These are phyloP conservation scores for Cladorrhinum sp. DNA, from an alignment of 2,329 filamentous ascomycete species.

Conservation along the genomic window DNA sequence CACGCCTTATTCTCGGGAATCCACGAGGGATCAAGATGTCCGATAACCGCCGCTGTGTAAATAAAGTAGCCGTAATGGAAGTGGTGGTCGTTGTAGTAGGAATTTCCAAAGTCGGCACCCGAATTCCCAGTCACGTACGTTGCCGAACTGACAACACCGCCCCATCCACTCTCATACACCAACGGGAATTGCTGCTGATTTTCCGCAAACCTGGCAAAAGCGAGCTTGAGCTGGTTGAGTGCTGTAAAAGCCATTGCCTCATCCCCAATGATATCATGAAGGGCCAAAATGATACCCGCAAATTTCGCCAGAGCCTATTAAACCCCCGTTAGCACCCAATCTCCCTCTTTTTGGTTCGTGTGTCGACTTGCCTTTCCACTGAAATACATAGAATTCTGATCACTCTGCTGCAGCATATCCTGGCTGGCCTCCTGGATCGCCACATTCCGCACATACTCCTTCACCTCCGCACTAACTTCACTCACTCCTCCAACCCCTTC, in stretches of 20 bases:
- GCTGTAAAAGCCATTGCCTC: slow-evolving; percentile 53
- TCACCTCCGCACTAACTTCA: slow-evolving; percentile 50
- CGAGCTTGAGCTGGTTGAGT: slow-evolving; percentile 59
- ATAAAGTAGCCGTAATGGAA: slow-evolving; percentile 88
- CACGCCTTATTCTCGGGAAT: slow-evolving; percentile 68
- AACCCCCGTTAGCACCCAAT: slow-evolving; percentile 9
- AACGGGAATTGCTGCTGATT: slow-evolving; percentile 67
- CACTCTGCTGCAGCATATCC: slow-evolving; percentile 68
- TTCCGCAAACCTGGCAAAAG: slow-evolving; percentile 62
- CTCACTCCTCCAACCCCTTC: slow-evolving; percentile 48
- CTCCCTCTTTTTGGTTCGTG: too few species aligned
- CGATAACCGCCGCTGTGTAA: slow-evolving; percentile 80
- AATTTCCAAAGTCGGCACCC: slow-evolving; percentile 84
- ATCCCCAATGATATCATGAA: slow-evolving; percentile 62
- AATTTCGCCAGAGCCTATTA: slow-evolving; percentile 69
- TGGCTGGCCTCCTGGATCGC: slow-evolving; percentile 73
- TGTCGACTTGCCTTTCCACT: slow-evolving; percentile 70
- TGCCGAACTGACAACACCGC: slow-evolving; percentile 74
- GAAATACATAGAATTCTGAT: slow-evolving; percentile 88
- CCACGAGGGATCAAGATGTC: slow-evolving; percentile 73
- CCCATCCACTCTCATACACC: slow-evolving; percentile 71
- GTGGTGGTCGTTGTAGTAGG: slow-evolving; percentile 74
- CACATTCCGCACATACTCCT: slow-evolving; percentile 56
- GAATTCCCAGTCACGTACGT: slow-evolving; percentile 67
- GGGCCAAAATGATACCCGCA: slow-evolving; percentile 63